A percentile compares a stretch with the other conserved stretches of the same genome.
phyloP scores from a whole-genome alignment of 2,329 filamentous ascomycete species.

The Hymenoscyphus fraxineus region DNA sequence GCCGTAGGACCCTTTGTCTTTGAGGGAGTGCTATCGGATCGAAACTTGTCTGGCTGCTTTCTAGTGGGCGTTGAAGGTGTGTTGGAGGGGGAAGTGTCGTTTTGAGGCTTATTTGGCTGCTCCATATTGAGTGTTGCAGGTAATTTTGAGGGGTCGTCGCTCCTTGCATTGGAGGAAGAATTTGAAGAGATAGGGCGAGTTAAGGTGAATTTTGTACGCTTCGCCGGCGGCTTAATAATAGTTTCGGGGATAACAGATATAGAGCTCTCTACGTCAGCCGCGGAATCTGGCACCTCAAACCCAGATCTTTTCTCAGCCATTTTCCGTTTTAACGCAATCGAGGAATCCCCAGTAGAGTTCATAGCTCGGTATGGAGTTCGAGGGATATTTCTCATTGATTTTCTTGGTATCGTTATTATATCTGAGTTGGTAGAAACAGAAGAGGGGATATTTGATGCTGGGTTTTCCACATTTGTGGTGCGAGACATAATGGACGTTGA shows the following conservation, averaged over 20 bases:
- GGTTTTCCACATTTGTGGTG: background rate
- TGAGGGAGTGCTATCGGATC: background rate
- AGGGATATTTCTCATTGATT: background rate
- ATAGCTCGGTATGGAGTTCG: background rate
- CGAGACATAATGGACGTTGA: background rate
- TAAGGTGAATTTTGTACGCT: background rate
- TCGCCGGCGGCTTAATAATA: background rate
- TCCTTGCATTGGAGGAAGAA: background rate
- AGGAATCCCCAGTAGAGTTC: conserved; percentile 3
- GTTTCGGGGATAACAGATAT: conserved; percentile 1
- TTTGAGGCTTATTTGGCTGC: background rate
- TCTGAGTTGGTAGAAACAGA: background rate
- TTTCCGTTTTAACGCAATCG: conserved; percentile 4
- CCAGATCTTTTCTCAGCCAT: background rate
- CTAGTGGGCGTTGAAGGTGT: background rate
- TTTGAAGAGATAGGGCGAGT: background rate
- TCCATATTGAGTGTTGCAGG: background rate
- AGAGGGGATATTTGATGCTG: background rate
- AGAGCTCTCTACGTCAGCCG: background rate
- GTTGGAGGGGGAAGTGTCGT: background rate
- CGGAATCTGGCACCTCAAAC: background rate
- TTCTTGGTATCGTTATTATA: background rate
- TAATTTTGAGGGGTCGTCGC: background rate
- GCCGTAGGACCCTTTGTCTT: background rate
- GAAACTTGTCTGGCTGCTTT: background rate